These are phyloP conservation scores for Pyrenochaeta sp. DNA, from an alignment of 2,329 filamentous ascomycete genomes.

Conservation along the genomic window DNA sequence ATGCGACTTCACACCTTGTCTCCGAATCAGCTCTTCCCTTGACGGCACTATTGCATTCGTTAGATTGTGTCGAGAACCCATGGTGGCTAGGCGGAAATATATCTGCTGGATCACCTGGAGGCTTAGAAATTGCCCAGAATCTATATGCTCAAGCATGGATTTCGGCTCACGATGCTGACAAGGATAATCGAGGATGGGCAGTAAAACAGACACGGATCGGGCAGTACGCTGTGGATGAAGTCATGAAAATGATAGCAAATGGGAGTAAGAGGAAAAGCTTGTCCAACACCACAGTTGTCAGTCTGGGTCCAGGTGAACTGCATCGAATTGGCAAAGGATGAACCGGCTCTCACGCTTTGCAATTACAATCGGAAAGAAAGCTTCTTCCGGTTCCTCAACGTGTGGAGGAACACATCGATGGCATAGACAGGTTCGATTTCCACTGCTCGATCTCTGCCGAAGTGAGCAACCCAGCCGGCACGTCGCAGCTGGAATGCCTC, in stretches of 20 bases:
- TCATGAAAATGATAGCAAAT: slow-evolving; percentile 37
- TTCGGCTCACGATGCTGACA: slow-evolving; percentile 67
- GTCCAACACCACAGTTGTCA: slow-evolving; percentile 26
- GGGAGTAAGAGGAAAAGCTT: slow-evolving; percentile 15
- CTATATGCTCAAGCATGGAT: slow-evolving; percentile 67
- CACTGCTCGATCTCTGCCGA: too few relatives aligned
- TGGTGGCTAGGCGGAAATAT: slow-evolving; percentile 70
- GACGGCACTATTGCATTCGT: slow-evolving; percentile 70
- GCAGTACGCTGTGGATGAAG: slow-evolving; percentile 38
- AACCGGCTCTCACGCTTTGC: slow-evolving; percentile 3
- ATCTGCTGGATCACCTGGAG: slow-evolving; percentile 64
- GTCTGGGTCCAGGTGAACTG: slow-evolving; percentile 26
- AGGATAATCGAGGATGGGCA: slow-evolving; percentile 61
- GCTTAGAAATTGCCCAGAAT: slow-evolving; percentile 62
- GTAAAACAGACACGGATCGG: slow-evolving; percentile 59
- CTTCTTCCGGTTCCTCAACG: too few relatives aligned
- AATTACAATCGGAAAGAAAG: not conserved
- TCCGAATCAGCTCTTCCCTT: slow-evolving; percentile 66
- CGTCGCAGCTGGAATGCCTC: too few relatives aligned
- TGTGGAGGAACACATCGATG: too few relatives aligned
- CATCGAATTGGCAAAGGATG: slow-evolving; percentile 26
- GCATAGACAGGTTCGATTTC: too few relatives aligned
- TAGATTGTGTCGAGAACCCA: slow-evolving; percentile 65
- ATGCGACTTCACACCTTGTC: slow-evolving; percentile 65
- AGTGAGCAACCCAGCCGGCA: too few relatives aligned